phyloP scores from a whole-genome alignment of 1,284 basidiomycete genomes.

The Paramarasmius palmivorus region DNA sequence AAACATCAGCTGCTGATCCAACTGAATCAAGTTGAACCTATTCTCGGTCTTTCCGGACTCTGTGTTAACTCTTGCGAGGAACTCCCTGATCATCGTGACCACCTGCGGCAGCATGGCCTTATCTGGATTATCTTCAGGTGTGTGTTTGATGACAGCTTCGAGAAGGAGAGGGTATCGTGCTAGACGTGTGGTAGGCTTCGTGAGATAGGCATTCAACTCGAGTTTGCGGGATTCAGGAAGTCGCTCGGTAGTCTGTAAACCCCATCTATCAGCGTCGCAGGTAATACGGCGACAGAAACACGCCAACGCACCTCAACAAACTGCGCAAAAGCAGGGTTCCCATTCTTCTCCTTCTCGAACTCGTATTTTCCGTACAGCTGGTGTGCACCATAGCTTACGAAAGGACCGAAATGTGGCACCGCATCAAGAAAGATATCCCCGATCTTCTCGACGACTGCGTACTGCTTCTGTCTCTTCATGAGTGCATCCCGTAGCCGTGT shows the following conservation, averaged over 20 bases:
- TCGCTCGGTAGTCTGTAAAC: constrained; percentile 79
- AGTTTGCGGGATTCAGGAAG: constrained; percentile 94
- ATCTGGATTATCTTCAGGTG: constrained; percentile 89
- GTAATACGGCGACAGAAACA: background rate
- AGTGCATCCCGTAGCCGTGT: constrained; percentile 89
- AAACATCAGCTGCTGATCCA: constrained; percentile 88
- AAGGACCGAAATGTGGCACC: constrained; percentile 89
- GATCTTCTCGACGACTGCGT: constrained; percentile 89
- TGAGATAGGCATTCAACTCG: constrained; percentile 97
- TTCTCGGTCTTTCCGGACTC: constrained; percentile 94
- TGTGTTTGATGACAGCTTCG: constrained; percentile 92
- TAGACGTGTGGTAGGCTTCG: constrained; percentile 96
- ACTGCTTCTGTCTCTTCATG: constrained; percentile 93
- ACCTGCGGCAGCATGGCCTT: constrained; percentile 81
- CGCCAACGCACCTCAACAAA: constrained; percentile 84
- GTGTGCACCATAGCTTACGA: constrained; percentile 95
- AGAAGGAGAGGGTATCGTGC: constrained; percentile 94
- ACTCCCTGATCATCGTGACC: constrained; percentile 79
- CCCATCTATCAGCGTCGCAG: constrained; percentile 3
- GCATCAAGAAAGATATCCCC: constrained; percentile 91
- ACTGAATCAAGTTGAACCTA: constrained; percentile 87
- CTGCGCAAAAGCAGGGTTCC: constrained; percentile 90
- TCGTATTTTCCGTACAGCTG: constrained; percentile 98
- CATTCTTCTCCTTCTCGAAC: constrained; percentile 97
- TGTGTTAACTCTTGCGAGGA: constrained; percentile 87